Percentiles rank a stretch among this genome's conserved stretches.
Conservation (phyloP, 2,329 filamentous ascomycete species). For the Phyllosticta citribraziliensis region DNA sequence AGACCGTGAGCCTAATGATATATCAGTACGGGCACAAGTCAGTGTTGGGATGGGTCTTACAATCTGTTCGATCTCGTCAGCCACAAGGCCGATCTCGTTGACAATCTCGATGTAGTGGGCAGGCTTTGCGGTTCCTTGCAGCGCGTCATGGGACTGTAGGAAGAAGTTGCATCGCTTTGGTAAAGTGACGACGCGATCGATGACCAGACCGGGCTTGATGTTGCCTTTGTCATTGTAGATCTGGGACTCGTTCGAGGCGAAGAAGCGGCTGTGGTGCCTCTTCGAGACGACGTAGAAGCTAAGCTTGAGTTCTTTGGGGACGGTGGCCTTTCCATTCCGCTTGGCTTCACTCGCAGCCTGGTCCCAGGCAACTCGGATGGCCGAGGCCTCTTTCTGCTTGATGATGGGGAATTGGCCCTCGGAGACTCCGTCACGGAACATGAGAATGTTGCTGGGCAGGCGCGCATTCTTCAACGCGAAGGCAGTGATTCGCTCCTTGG, state of each 20-base stretch:
- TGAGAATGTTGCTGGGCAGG: slow-evolving; percentile 16
- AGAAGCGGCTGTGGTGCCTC: slow-evolving; percentile 34
- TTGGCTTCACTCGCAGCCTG: not conserved
- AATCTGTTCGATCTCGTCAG: slow-evolving; percentile 15
- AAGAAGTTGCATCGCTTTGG: slow-evolving; percentile 24
- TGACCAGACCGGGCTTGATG: slow-evolving; percentile 19
- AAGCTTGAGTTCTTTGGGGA: slow-evolving; percentile 11
- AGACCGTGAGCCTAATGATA: slow-evolving; percentile 19
- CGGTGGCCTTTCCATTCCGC: not conserved
- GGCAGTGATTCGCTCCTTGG: slow-evolving; percentile 12
- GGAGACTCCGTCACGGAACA: slow-evolving; percentile 21
- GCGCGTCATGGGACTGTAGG: slow-evolving; percentile 23
- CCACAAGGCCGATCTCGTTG: slow-evolving; percentile 17
- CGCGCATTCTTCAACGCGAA: not conserved
- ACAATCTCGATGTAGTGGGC: slow-evolving; percentile 24
- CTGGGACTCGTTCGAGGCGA: slow-evolving; percentile 13
- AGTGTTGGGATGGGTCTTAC: slow-evolving; percentile 10
- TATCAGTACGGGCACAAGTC: not conserved
- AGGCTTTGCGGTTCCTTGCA: slow-evolving; percentile 23
- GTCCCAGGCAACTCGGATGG: slow-evolving; percentile 17
- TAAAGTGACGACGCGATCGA: slow-evolving; percentile 21
- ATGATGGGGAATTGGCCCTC: slow-evolving; percentile 14
- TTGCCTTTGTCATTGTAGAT: slow-evolving; percentile 15
- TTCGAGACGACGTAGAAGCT: slow-evolving; percentile 30
- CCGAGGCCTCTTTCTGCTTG: slow-evolving; percentile 18